Percentiles rank a stretch among this genome's conserved stretches.
Conservation (phyloP, 768 basidiomycete species). For the Russula griseocarnosa region DNA sequence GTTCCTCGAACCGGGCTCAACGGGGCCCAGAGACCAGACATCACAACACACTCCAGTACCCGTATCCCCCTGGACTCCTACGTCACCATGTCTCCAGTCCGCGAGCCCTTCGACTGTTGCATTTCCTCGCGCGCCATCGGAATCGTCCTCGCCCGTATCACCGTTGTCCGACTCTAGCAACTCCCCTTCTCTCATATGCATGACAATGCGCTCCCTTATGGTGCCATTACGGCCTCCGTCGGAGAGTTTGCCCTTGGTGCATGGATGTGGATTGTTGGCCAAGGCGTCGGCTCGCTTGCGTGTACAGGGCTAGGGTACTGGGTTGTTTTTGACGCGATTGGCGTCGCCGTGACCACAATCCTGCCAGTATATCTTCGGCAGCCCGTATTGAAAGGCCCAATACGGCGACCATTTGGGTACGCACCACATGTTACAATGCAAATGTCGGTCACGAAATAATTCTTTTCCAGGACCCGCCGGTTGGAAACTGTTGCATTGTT, state of each 20-base stretch:
- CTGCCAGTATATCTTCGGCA: slow-evolving; percentile 44
- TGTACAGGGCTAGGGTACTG: slow-evolving; percentile 93
- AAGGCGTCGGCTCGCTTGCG: slow-evolving; percentile 79
- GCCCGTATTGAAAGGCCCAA: slow-evolving; percentile 33
- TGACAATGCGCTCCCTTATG: slow-evolving; percentile 14
- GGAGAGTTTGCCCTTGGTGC: slow-evolving; percentile 63
- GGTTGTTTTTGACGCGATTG: slow-evolving; percentile 92
- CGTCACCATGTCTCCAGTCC: slow-evolving; percentile 40
- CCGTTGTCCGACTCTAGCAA: slow-evolving; percentile 7
- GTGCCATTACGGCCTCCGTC: slow-evolving; percentile 28
- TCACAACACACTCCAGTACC: slow-evolving; percentile 59
- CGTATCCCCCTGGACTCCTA: slow-evolving; percentile 66
- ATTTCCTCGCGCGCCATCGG: slow-evolving; percentile 4
- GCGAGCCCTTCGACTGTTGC: slow-evolving; percentile 14
- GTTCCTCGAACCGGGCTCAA: slow-evolving; percentile 75
- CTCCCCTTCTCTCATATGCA: slow-evolving; percentile 16
- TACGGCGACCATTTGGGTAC: slow-evolving; percentile 57
- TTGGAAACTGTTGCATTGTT: slow-evolving; percentile 73
- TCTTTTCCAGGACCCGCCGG: slow-evolving; percentile 51
- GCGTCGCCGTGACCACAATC: slow-evolving; percentile 54
- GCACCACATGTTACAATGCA: slow-evolving; percentile 28
- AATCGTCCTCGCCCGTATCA: slow-evolving; percentile 13
- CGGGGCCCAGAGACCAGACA: slow-evolving; percentile 41
- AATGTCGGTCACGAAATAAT: not conserved
- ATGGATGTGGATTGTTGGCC: slow-evolving; percentile 84